Base-by-base conservation (phyloP, 768 basidiomycete genomes). In the Leccinum incarnatum region DNA sequence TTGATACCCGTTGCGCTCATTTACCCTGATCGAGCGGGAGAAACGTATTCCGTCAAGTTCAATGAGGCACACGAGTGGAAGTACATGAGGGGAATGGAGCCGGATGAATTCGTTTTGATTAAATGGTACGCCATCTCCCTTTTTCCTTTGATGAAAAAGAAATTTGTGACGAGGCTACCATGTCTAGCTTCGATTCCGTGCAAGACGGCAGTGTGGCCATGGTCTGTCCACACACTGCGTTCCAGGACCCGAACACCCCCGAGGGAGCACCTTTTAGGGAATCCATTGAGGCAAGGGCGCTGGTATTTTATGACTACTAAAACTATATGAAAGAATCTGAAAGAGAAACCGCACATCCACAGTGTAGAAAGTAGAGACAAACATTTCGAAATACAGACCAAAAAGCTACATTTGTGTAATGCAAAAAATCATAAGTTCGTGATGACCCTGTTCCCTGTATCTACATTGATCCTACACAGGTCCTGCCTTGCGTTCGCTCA, bases 51-150 rank as follows among this genome's bases (percentile, higher is more conserved):
- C 42, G 73, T 81, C 50, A 71, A 67, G n/a, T 47, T 25, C 10
- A 78, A 76, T 58, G 70, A 73, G 19, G 62, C 58, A 30, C 78
- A 81, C 51, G 62, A 65, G 60, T 82, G 81, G 80, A 78, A 78
- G 58, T 82, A 80, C 60, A 54, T 78, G 60, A 71, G 68, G 58
- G 79, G 75, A 1, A 74, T 81, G 75, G 70, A 66, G 30, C 74
- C 78, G 1, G 76, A 79, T 17, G 81, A 83, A 58, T 72, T 72
- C 45, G 77, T 77, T 21, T 63, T 82, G 52, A 78, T 82, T 55
- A 81, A 82, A 62, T 81, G 80, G 79, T 82, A 51, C 25, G 74
- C 60, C 19, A 8, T 36, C 19, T 19, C 12, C 53, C 27, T 45
- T 9, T 4, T 30, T 9, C 3, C 14, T 42, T 19, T 34, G 32